Evolutionary conservation across 257 asterid species (phyloP), one percentile per base, ranked within the genome.

Genomic region (Haberlea rhodopensis): DNA sequence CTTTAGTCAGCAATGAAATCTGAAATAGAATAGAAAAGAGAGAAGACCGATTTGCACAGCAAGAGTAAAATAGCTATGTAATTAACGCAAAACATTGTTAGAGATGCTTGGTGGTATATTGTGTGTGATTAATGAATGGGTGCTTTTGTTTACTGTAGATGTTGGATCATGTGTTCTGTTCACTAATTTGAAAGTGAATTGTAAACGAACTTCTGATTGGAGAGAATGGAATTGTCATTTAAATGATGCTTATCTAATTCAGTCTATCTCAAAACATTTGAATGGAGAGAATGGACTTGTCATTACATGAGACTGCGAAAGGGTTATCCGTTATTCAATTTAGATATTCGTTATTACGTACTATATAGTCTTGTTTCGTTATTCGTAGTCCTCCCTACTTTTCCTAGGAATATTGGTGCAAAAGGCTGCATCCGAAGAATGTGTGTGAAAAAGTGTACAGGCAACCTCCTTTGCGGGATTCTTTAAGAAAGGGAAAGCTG

Each of bases 371-470:
- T 60, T 70, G 65, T 56, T 57, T 65, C 59, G 43, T 66, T 66
- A 22, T 40, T 31, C 16, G 21, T 64, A 23, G 22, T 25, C 31
- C 34, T 60, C 22, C 52, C 27, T 56, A 53, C 67, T 32, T 57
- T 70, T 71, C 45, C 28, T 70, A 94, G 99, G 99, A 94, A 77
- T 89, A 87, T 74, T 94, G 99, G 99, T 94, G 97, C 80, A 94
- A 89, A 78, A 81, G 87, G 79, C 79, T 79, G 76, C 97, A 94
- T 74, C 99, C 99, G 3, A 94, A 94, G 82, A 79, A 81, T 81
- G 99, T 94, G 43, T 94, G 97, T 22, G 99, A 94, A 81, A 89
- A 94, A 74, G 99, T 94, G 21, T 94, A 94, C 73, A 81, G 97
- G 80, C 99, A 94, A 74, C 97, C 99, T 57, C 94, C 99, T 71